Conservation (phyloP, 2,329 filamentous ascomycete genomes). For the Trichoderma guizhouense region DNA sequence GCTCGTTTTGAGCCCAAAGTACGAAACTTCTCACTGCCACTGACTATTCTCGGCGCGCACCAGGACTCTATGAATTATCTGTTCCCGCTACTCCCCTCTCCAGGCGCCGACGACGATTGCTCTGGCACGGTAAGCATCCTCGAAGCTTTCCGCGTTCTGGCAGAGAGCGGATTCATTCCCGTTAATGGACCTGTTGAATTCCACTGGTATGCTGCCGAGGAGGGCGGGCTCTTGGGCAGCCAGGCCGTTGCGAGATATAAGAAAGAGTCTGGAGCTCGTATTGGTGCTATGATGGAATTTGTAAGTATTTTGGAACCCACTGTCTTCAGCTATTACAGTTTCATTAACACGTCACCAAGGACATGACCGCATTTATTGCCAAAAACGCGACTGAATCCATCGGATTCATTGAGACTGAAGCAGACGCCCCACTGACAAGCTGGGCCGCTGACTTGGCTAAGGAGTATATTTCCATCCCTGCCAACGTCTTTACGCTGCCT, state of each 20-base stretch:
- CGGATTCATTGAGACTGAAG: conserved; percentile 37
- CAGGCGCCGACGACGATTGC: conserved; percentile 71
- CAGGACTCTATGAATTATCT: conserved; percentile 74
- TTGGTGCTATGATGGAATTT: conserved; percentile 71
- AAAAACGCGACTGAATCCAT: conserved; percentile 39
- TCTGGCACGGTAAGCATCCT: conserved; percentile 71
- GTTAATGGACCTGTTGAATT: conserved; percentile 58
- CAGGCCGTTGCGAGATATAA: conserved; percentile 68
- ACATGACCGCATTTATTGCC: conserved; percentile 40
- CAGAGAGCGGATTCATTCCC: conserved; percentile 39
- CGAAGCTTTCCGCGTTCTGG: conserved; percentile 65
- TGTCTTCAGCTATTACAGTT: background rate
- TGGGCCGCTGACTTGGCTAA: conserved; percentile 34
- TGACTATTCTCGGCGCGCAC: conserved; percentile 57
- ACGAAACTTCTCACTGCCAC: conserved; percentile 26
- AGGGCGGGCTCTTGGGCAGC: conserved; percentile 62
- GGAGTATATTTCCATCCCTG: conserved; percentile 37
- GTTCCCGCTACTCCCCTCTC: conserved; percentile 64
- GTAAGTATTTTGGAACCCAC: conserved; percentile 47
- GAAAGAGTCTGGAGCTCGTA: conserved; percentile 55
- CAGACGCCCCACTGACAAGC: conserved; percentile 35
- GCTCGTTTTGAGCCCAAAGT: conserved; percentile 55
- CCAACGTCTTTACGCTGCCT: conserved; percentile 33
- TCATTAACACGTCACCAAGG: conserved; percentile 46
- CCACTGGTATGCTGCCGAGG: conserved; percentile 78